Percentiles rank a stretch among this genome's conserved stretches.
phyloP scores from a whole-genome alignment of 2,329 filamentous ascomycete genomes.

The Fusarium annulatum region DNA sequence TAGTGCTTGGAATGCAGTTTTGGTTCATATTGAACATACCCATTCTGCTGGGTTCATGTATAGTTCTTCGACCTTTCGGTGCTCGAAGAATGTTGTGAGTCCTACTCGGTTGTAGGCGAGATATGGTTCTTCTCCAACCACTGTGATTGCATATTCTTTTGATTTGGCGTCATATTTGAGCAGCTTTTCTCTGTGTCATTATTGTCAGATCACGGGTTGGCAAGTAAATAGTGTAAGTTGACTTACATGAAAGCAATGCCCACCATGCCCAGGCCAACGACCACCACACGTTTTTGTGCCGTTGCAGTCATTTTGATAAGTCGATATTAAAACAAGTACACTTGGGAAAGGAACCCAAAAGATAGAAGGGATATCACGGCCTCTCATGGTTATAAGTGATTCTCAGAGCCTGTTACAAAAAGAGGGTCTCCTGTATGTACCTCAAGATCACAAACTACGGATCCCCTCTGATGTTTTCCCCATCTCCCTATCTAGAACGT shows the following conservation, averaged over 20 bases:
- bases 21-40: conserved; percentile 59
- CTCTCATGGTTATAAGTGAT: conserved; percentile 33
- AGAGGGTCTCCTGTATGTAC: conserved; percentile 19
- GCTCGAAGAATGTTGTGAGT: conserved; percentile 88
- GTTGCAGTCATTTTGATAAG: conserved; percentile 32
- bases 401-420: conserved; percentile 11
- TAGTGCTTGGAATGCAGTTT: not conserved
- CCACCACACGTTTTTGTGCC: conserved; percentile 73
- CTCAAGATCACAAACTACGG: conserved; percentile 20
- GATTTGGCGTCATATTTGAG: conserved; percentile 83
- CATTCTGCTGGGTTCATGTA: conserved; percentile 88
- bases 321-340: not conserved
- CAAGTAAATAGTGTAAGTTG: not conserved
- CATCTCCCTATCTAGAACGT: conserved; percentile 34
- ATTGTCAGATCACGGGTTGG: conserved; percentile 9
- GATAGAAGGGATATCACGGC: not conserved
- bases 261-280: conserved; percentile 93
- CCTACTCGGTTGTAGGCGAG: conserved; percentile 93
- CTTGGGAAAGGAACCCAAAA: not conserved
- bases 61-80: conserved; percentile 85
- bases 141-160: conserved; percentile 81
- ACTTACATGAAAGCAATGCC: conserved; percentile 88
- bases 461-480: conserved; percentile 16
- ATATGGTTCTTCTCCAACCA: conserved; percentile 89
- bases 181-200: conserved; percentile 77